Evolutionary conservation across 139 green algal species (phyloP).

Genomic region (Spirogloea muscicola): DNA sequence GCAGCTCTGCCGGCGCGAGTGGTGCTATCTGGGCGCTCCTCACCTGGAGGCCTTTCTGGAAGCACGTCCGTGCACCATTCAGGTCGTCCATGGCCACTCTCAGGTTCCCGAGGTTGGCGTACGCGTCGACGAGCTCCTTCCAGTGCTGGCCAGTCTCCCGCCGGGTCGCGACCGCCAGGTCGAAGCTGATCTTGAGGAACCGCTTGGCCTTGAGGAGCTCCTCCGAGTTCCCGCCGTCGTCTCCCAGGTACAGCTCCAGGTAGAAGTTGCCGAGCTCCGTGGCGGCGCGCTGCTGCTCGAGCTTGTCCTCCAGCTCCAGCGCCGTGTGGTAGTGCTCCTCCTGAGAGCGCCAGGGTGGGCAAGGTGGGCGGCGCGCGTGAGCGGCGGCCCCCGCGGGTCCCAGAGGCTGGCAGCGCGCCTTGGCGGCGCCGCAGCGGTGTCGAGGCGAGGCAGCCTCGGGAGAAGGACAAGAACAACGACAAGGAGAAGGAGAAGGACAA

Average conservation of each 20-base stretch:
- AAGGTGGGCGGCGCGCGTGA: no score
- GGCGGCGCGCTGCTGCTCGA: conserved; percentile 2
- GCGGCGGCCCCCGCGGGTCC: no score
- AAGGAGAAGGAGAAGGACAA: no score
- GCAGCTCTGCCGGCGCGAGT: no score
- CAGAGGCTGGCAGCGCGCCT: no score
- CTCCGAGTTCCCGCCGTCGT: neutral
- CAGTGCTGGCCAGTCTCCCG: neutral
- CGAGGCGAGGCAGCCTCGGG: no score
- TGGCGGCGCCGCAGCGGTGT: no score
- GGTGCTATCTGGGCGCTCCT: no score
- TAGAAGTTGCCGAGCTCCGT: neutral
- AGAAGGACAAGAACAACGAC: no score
- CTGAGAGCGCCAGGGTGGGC: no score
- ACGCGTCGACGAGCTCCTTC: conserved; percentile 1
- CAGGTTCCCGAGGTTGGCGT: conserved; percentile 1
- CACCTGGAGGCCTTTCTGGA: neutral
- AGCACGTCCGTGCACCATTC: neutral
- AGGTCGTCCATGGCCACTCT: neutral
- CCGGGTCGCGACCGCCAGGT: neutral
- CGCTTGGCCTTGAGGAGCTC: neutral
- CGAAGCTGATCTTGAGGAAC: neutral
- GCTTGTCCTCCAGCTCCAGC: neutral
- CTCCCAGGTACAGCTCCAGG: neutral
- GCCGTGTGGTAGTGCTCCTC: conserved; percentile 2